These are phyloP conservation scores for Flaveria ramosissima DNA, from an alignment of 129 eudicot genomes.

Conservation along the genomic window DNA sequence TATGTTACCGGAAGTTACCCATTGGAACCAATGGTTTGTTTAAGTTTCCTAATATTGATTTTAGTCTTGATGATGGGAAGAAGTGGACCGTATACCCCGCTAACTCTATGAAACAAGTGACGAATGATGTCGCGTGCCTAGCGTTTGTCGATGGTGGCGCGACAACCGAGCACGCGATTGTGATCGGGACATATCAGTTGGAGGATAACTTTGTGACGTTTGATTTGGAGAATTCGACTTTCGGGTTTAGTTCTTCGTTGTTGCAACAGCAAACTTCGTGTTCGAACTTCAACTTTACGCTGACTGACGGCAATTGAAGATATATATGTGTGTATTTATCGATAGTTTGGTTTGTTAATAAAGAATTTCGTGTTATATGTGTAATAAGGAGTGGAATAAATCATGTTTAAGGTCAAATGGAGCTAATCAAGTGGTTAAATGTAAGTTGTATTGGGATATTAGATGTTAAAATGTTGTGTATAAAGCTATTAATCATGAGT, in stretches of 20 bases:
- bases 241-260: constrained; percentile 54
- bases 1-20: constrained; percentile 30
- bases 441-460: too few relatives aligned
- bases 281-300: constrained; percentile 48
- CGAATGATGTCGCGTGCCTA: constrained; percentile 38
- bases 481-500: too few relatives aligned
- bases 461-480: too few relatives aligned
- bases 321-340: background rate
- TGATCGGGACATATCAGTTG: constrained; percentile 47
- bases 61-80: constrained; percentile 33
- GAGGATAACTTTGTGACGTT: constrained; percentile 47
- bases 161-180: constrained; percentile 32
- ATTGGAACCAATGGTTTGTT: constrained; percentile 1
- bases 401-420: too few relatives aligned
- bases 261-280: constrained; percentile 44
- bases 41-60: constrained; percentile 36
- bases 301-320: constrained; percentile 8
- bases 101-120: constrained; percentile 40
- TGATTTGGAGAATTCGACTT: constrained; percentile 44
- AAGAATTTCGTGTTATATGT: too few relatives aligned
- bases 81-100: constrained; percentile 39
- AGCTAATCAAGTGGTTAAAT: too few relatives aligned
- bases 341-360: too few relatives aligned
- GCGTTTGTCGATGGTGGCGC: constrained; percentile 53
- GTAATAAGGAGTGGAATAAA: too few relatives aligned